phyloP scores from a whole-genome alignment of 768 basidiomycete species.

The Cantharellus cinnabarinus region DNA sequence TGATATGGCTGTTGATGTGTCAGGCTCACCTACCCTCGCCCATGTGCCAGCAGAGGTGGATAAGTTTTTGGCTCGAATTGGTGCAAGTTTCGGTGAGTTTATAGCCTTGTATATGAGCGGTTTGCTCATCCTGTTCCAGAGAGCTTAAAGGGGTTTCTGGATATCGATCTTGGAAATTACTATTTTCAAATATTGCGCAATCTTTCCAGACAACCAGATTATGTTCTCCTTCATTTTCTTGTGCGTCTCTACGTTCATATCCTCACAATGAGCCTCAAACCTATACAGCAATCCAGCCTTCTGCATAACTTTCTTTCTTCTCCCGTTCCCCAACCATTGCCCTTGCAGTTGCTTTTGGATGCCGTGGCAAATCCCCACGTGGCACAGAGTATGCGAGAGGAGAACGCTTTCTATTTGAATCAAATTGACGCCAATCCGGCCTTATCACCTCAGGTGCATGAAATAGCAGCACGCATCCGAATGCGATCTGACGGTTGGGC shows the following conservation, averaged over 20 bases:
- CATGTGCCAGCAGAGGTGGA: not conserved
- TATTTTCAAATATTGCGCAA: not conserved
- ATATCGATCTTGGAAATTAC: not conserved
- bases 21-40: not conserved
- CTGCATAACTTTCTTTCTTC: not conserved
- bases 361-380: not conserved
- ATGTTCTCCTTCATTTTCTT: not conserved
- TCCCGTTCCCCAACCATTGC: not conserved
- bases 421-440: not conserved
- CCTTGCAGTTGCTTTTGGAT: not conserved
- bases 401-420: not conserved
- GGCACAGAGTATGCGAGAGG: not conserved
- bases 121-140: too few relatives aligned
- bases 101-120: not conserved
- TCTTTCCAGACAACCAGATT: not conserved
- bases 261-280: not conserved
- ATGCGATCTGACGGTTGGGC: not conserved
- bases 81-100: not conserved
- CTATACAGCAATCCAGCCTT: not conserved
- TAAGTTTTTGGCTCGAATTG: not conserved
- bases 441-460: not conserved
- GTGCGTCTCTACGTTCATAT: not conserved
- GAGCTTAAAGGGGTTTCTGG: not conserved
- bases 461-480: not conserved
- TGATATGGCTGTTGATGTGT: not conserved